These are phyloP conservation scores for Rutstroemia sp. DNA, from an alignment of 2,329 filamentous ascomycete species.

Conservation along the genomic window DNA sequence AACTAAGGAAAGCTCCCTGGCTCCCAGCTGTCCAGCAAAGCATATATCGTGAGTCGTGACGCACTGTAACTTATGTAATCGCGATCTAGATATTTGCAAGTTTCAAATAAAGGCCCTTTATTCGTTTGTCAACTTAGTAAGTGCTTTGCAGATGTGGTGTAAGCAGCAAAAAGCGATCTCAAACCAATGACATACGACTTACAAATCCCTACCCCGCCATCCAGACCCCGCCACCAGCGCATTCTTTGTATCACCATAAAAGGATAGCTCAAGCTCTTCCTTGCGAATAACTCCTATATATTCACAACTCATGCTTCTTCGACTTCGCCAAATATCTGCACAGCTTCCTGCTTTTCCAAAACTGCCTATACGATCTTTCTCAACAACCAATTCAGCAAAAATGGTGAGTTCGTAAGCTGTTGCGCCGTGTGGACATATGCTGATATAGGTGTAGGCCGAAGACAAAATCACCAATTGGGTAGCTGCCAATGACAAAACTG, in stretches of 20 bases:
- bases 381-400: background rate
- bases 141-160: constrained; percentile 1
- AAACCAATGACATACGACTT: constrained; percentile 2
- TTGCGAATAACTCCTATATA: no score
- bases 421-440: background rate
- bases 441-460: constrained; percentile 14
- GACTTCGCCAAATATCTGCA: constrained; percentile 2
- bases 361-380: background rate
- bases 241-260: constrained; percentile 3
- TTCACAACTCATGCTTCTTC: constrained; percentile 9
- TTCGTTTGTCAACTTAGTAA: constrained; percentile 5
- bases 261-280: background rate
- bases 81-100: background rate
- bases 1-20: no score
- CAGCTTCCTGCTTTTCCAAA: constrained; percentile 4
- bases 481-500: constrained; percentile 64
- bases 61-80: background rate
- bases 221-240: background rate
- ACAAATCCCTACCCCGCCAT: constrained; percentile 6
- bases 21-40: no score
- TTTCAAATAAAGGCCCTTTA: background rate
- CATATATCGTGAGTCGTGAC: no score
- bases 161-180: constrained; percentile 3
- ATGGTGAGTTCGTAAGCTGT: constrained; percentile 8
- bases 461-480: constrained; percentile 78